Conservation (phyloP, 2,329 filamentous ascomycete species). For the Fusarium newnesense region DNA sequence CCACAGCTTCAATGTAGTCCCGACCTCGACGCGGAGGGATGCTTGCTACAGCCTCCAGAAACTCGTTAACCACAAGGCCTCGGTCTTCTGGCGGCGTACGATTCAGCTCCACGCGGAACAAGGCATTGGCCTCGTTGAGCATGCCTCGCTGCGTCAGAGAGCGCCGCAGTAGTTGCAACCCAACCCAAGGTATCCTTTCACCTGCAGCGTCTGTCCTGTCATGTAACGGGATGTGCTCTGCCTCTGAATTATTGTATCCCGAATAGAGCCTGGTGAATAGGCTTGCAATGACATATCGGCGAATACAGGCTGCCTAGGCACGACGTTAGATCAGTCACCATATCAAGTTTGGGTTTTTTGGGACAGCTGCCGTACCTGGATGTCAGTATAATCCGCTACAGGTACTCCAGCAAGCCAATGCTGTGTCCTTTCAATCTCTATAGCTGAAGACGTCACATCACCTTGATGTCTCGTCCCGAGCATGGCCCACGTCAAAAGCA, state of each 20-base stretch:
- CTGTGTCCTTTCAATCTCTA: not conserved
- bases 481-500: not conserved
- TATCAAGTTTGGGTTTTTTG: accelerated
- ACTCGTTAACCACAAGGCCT: not conserved
- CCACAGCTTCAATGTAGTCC: not conserved
- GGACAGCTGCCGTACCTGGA: not conserved
- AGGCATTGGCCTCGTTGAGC: not conserved
- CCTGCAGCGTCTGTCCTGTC: not conserved
- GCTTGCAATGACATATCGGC: not conserved
- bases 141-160: not conserved
- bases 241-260: not conserved
- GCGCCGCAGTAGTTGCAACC: not conserved
- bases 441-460: not conserved
- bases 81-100: not conserved
- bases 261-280: not conserved
- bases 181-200: not conserved
- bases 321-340: not conserved
- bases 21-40: not conserved
- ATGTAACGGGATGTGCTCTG: not conserved
- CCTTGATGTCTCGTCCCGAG: not conserved
- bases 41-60: not conserved
- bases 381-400: not conserved
- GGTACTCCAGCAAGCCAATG: not conserved
- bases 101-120: not conserved
- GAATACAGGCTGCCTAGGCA: not conserved